Evolutionary conservation across 164 flowering plant genomes (phyloP).

Genomic region (Magnolia sinica): DNA sequence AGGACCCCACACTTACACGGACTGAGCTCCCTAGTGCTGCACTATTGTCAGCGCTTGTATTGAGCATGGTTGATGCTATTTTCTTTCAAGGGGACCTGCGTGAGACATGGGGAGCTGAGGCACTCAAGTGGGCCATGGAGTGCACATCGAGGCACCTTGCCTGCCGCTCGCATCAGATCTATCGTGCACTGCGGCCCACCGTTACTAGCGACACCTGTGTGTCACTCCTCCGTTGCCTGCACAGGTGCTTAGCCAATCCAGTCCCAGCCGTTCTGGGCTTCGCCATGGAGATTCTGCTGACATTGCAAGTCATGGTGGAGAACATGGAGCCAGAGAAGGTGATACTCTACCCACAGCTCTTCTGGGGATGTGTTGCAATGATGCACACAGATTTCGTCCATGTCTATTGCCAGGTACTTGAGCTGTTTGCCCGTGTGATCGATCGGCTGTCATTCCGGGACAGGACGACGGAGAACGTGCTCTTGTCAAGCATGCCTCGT

Average conservation of each 20-base stretch:
- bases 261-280: slow-evolving; percentile 88
- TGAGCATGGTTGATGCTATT: slow-evolving; percentile 99
- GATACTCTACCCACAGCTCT: slow-evolving; percentile 95
- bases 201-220: slow-evolving; percentile 96
- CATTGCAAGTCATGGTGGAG: slow-evolving; percentile 98
- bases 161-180: slow-evolving; percentile 97
- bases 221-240: slow-evolving; percentile 88
- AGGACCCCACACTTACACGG: slow-evolving; percentile 76
- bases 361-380: slow-evolving; percentile 99
- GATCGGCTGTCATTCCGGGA: slow-evolving; percentile 85
- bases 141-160: slow-evolving; percentile 99
- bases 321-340: slow-evolving; percentile 98
- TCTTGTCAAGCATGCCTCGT: slow-evolving; percentile 96
- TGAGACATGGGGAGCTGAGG: slow-evolving; percentile 97
- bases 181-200: slow-evolving; percentile 85
- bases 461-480: slow-evolving; percentile 90
- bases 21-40: slow-evolving; percentile 96
- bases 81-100: slow-evolving; percentile 98
- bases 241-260: slow-evolving; percentile 88
- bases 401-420: slow-evolving; percentile 95
- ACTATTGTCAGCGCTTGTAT: slow-evolving; percentile 92
- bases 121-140: slow-evolving; percentile 99
- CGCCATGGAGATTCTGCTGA: slow-evolving; percentile 84
- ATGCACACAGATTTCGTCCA: slow-evolving; percentile 99
- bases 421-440: slow-evolving; percentile 90